Evolutionary conservation across 1,139 yeast species (phyloP), one percentile per base, ranked within the genome.

Genomic region (Lodderomyces parapsilosis): DNA sequence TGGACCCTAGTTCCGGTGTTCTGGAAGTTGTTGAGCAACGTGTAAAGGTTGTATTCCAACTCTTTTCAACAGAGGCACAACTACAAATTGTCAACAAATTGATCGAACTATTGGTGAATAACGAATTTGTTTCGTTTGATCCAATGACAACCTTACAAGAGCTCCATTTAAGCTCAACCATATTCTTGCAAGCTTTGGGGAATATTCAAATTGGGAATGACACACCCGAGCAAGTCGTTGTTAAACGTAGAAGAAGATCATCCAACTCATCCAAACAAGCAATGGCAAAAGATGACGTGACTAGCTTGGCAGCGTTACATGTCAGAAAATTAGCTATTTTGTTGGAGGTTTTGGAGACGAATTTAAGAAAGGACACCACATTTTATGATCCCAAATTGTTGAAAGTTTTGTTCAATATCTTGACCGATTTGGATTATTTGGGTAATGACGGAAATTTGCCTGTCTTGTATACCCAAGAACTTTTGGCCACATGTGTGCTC

Each of bases 401-500:
- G 55, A 76, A 71, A 54, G 77, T 76, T 38, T 75, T 77, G 53
- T 89, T 94, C 66, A 79, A 78, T 49, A 76, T 88, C 37, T 74
- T 93, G 42, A 85, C 94, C 40, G 98, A 93, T 59, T 74, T 91
- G 53, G 90, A 91, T 58, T 83, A 94, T 34, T 73, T 93, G 45
- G 96, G 96, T 40, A 82, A 82, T 49, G 98, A 91, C 59, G 96
- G 96, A 30, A 88, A 89, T 47, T 71, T 93, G 47, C 96, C 99
- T 7, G 93, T 91, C 4, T 72, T 87, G 39, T 93, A 91, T 56
- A 86, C 96, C 1, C 96, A 93, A 64, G 98, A 93, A 62, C 81
- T 93, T 0, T 70, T 93, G 51, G 95, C 97, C 2, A 80, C 88
- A 41, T 87, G 96, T 63, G 84, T 93, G 89, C 74, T 83, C 42